Evolutionary conservation across 129 eudicot species (phyloP).

Genomic region (Erigeron canadensis): DNA sequence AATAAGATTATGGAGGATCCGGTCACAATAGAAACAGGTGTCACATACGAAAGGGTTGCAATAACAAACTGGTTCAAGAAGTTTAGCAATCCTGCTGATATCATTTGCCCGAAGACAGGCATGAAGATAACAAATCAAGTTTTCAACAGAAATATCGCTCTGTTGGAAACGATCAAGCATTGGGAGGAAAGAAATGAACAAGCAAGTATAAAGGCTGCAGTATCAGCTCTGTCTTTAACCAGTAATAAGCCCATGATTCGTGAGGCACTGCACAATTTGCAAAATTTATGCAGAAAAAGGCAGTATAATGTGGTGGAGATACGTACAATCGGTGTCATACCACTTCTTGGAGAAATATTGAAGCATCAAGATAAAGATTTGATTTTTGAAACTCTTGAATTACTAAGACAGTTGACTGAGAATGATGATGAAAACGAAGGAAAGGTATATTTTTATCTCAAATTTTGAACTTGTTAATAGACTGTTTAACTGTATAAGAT

Average conservation of each 20-base stretch:
- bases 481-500: not conserved
- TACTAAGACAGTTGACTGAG: constrained; percentile 44
- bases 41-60: constrained; percentile 59
- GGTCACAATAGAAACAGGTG: constrained; percentile 70
- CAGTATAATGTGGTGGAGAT: constrained; percentile 43
- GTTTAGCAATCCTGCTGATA: constrained; percentile 40
- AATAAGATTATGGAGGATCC: constrained; percentile 75
- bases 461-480: not conserved
- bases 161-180: constrained; percentile 58
- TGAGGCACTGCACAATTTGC: constrained; percentile 60
- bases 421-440: constrained; percentile 61
- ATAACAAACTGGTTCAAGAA: constrained; percentile 52
- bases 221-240: constrained; percentile 48
- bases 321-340: constrained; percentile 45
- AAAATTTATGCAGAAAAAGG: constrained; percentile 42
- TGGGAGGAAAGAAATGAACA: constrained; percentile 79
- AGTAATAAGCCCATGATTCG: constrained; percentile 48
- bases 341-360: constrained; percentile 50
- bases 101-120: constrained; percentile 57
- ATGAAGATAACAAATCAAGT: constrained; percentile 40
- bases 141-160: constrained; percentile 50
- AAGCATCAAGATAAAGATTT: constrained; percentile 45
- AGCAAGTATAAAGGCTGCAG: constrained; percentile 54
- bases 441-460: constrained; percentile 29
- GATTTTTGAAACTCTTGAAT: constrained; percentile 47